Percentiles rank a stretch among this genome's conserved stretches.
Evolutionary conservation across 352 stramenopile species (phyloP).

Genomic region (Pythium scleroteichum): DNA sequence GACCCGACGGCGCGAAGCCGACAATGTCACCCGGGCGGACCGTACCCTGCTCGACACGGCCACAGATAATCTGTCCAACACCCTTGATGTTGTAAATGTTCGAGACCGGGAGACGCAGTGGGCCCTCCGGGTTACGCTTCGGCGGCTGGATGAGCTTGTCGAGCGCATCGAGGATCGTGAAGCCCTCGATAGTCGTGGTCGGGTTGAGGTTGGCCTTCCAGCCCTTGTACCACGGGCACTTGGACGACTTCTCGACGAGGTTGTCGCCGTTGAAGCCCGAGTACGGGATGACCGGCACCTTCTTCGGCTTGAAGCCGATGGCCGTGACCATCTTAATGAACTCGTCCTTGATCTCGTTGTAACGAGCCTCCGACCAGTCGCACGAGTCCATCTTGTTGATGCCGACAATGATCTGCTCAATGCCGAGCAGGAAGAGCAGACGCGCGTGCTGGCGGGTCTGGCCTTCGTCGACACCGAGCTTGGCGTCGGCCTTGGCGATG

Average conservation of each 20-base stretch:
- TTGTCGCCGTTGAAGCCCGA: conserved; percentile 83
- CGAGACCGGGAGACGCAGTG: conserved; percentile 70
- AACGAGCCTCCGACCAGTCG: conserved; percentile 59
- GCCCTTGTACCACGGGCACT: conserved; percentile 75
- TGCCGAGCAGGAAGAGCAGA: conserved; percentile 44
- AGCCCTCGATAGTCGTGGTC: conserved; percentile 30
- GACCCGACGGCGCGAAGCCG: conserved; percentile 59
- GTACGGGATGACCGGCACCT: conserved; percentile 61
- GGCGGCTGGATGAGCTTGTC: conserved; percentile 54
- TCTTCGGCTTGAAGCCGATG: conserved; percentile 78
- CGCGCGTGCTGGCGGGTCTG: conserved; percentile 96
- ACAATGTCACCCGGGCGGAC: conserved; percentile 63
- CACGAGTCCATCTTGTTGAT: conserved; percentile 87
- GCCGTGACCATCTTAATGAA: conserved; percentile 70
- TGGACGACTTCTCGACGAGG: conserved; percentile 56
- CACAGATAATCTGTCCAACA: conserved; percentile 76
- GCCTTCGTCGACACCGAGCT: conserved; percentile 64
- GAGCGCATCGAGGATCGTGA: conserved; percentile 61
- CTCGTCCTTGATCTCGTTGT: conserved; percentile 81
- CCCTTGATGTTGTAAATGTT: conserved; percentile 88
- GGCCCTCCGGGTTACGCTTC: conserved; percentile 49
- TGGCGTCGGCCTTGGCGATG: conserved; percentile 79
- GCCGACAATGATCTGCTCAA: conserved; percentile 76
- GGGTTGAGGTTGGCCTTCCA: conserved; percentile 61
- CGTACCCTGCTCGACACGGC: conserved; percentile 72